A percentile compares a stretch with the other conserved stretches of the same genome.
Evolutionary conservation across 148 eudicot genomes (phyloP).

Genomic region (Camellia lanceoleosa): DNA sequence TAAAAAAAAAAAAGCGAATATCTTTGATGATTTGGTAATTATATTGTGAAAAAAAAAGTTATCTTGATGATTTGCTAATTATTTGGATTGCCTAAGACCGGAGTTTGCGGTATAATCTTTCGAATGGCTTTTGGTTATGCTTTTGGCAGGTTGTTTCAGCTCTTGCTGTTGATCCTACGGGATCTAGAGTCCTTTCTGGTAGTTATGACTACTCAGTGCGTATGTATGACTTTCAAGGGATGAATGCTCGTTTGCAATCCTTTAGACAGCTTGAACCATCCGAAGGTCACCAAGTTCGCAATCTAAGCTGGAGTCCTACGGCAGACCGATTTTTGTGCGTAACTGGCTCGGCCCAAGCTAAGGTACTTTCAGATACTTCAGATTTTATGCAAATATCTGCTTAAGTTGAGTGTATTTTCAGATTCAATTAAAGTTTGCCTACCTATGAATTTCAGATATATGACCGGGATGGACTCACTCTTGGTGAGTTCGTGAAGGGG

Average conservation of each 20-base stretch:
- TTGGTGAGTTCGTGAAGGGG: conserved; percentile 92
- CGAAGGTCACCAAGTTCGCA: conserved; percentile 97
- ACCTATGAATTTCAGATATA: conserved; percentile 50
- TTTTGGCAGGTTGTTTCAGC: conserved; percentile 85
- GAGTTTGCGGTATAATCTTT: not conserved
- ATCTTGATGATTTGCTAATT: not conserved
- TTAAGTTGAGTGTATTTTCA: not conserved
- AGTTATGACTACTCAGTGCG: conserved; percentile 89
- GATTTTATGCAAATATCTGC: not conserved
- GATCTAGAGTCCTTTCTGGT: conserved; percentile 94
- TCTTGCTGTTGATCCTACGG: conserved; percentile 86
- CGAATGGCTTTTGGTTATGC: conserved; percentile 11
- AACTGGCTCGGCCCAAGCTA: conserved; percentile 95
- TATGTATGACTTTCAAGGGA: conserved; percentile 98
- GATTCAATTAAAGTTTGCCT: not conserved
- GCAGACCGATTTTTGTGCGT: conserved; percentile 87
- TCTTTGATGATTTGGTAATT: not conserved
- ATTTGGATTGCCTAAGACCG: not conserved
- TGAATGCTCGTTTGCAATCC: conserved; percentile 86
- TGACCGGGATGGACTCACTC: conserved; percentile 95
- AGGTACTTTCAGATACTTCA: conserved; percentile 42
- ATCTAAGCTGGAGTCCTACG: conserved; percentile 93
- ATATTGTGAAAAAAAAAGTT: not conserved
- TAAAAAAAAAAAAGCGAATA: not conserved
- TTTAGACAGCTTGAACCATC: conserved; percentile 97